These are phyloP conservation scores for Pythium biforme DNA, from an alignment of 352 stramenopile species.

Conservation along the genomic window DNA sequence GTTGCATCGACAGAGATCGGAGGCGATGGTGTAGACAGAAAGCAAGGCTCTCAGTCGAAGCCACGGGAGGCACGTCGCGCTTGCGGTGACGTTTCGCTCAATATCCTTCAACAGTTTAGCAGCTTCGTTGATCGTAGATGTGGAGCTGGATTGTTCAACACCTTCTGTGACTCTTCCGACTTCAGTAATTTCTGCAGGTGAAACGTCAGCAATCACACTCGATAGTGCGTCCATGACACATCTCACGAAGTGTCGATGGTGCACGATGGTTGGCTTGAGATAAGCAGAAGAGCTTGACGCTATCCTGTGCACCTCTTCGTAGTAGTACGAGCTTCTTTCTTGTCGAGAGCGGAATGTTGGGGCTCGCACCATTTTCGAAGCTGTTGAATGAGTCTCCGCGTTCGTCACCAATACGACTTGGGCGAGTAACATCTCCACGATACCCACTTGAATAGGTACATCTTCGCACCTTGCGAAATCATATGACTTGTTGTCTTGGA, in stretches of 20 bases:
- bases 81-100: not conserved
- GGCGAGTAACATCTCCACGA: constrained; percentile 28
- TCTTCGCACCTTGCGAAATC: not conserved
- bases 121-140: not conserved
- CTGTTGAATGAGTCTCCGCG: not conserved
- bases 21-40: constrained; percentile 1
- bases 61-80: not conserved
- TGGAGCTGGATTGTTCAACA: not conserved
- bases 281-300: not conserved
- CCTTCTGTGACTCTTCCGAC: not conserved
- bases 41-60: not conserved
- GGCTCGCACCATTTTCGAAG: constrained; percentile 30
- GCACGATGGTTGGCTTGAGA: not conserved
- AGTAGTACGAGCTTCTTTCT: constrained; percentile 21
- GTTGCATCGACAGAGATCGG: not conserved
- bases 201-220: not conserved
- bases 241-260: not conserved
- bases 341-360: constrained; percentile 26
- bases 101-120: not conserved
- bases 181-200: not conserved
- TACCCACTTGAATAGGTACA: constrained; percentile 18
- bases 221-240: not conserved
- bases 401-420: constrained; percentile 6
- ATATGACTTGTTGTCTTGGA: not conserved
- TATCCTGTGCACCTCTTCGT: constrained; percentile 9